A percentile compares a stretch with the other conserved stretches of the same genome.
Evolutionary conservation across 75 land plant species (phyloP).

Genomic region (Isoetes taiwanensis): DNA sequence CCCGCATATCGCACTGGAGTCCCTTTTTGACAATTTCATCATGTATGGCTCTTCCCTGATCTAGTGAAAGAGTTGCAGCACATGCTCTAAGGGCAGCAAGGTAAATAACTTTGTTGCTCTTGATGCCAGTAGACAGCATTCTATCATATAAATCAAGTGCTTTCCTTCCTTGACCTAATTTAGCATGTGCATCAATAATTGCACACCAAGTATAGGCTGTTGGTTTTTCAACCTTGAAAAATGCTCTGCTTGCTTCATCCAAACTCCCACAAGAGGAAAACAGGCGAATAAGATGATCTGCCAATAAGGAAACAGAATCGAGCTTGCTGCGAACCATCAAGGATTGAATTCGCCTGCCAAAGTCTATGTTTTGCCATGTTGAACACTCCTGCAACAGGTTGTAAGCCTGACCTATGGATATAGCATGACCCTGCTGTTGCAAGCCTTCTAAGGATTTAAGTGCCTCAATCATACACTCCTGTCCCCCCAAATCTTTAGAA

Average conservation of each 20-base stretch:
- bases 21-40: no score
- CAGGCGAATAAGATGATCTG: slow-evolving; percentile 4
- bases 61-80: no score
- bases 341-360: no score
- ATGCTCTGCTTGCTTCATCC: not conserved
- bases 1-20: slow-evolving; percentile 15
- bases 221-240: slow-evolving; percentile 1
- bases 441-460: no score
- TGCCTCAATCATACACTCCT: no score
- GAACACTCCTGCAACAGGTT: no score
- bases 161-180: not conserved
- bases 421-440: no score
- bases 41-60: no score
- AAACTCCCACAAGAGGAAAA: not conserved
- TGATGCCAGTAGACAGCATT: not conserved
- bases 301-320: not conserved
- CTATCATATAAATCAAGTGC: not conserved
- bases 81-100: not conserved
- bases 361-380: no score
- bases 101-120: not conserved
- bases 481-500: no score
- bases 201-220: slow-evolving; percentile 1
- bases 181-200: not conserved
- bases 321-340: no score
- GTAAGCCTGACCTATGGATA: no score